Conservation (phyloP, 2,329 filamentous ascomycete genomes). For the Hortaea sp. region DNA sequence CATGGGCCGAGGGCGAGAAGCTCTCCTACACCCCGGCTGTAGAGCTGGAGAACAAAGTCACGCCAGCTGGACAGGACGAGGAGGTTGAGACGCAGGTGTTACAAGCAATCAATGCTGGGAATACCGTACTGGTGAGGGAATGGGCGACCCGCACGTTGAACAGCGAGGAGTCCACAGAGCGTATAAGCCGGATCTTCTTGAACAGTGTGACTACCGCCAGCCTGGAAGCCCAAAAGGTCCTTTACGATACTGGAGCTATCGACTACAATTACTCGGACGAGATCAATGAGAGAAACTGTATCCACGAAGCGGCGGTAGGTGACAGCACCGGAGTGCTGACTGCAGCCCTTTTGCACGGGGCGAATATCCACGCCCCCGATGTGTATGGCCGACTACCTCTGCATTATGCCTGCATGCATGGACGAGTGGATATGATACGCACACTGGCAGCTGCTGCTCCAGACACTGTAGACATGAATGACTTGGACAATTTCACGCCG, state of each 20-base stretch:
- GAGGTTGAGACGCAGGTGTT: conserved; percentile 83
- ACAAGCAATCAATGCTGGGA: conserved; percentile 76
- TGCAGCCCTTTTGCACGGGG: conserved; percentile 62
- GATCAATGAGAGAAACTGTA: conserved; percentile 92
- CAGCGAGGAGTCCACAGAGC: conserved; percentile 55
- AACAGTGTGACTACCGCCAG: conserved; percentile 81
- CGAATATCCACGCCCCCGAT: conserved; percentile 72
- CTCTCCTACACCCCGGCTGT: conserved; percentile 51
- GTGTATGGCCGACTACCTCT: conserved; percentile 89
- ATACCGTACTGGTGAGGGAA: conserved; percentile 66
- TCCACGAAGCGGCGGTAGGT: conserved; percentile 95
- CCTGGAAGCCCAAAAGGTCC: conserved; percentile 60
- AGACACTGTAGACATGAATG: conserved; percentile 73
- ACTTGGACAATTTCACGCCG: conserved; percentile 95
- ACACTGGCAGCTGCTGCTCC: conserved; percentile 38
- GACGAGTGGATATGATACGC: conserved; percentile 52
- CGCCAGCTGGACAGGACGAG: conserved; percentile 60
- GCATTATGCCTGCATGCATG: conserved; percentile 95
- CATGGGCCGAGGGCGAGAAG: conserved; percentile 94
- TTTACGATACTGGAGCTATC: conserved; percentile 72
- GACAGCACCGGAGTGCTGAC: conserved; percentile 70
- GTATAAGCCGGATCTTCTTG: conserved; percentile 81
- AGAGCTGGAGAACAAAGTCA: conserved; percentile 24
- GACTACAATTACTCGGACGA: conserved; percentile 92
- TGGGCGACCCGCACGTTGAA: conserved; percentile 62